phyloP scores from a whole-genome alignment of 352 stramenopile genomes.

The Phytophthora pinifolia region DNA sequence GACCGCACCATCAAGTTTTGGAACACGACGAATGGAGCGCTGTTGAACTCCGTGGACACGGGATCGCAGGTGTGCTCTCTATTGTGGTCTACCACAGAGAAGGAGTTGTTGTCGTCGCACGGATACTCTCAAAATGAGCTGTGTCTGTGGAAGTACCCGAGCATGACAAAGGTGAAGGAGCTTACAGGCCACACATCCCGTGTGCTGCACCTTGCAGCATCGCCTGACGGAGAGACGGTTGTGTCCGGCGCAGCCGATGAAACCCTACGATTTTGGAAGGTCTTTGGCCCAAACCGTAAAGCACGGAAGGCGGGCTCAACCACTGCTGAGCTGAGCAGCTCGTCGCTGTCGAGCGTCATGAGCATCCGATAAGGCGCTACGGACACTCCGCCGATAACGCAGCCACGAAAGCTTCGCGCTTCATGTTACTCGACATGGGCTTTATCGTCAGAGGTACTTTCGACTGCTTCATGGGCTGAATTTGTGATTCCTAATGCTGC shows the following conservation, averaged over 20 bases:
- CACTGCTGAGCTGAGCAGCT: conserved; percentile 56
- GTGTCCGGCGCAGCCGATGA: conserved; percentile 98
- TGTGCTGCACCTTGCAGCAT: conserved; percentile 96
- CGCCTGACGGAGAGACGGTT: conserved; percentile 96
- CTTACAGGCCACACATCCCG: conserved; percentile 96
- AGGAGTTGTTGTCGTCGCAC: conserved; percentile 97
- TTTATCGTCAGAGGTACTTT: conserved; percentile 9
- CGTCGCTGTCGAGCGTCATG: conserved; percentile 77
- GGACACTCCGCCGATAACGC: conserved; percentile 6
- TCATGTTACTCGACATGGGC: conserved; percentile 11
- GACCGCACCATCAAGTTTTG: conserved; percentile 99
- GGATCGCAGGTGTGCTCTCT: conserved; percentile 98
- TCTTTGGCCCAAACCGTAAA: conserved; percentile 93
- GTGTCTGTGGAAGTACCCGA: conserved; percentile 99
- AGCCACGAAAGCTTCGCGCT: conserved; percentile 11
- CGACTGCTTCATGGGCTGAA: not conserved
- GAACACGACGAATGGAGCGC: conserved; percentile 95
- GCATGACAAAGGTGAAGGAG: conserved; percentile 97
- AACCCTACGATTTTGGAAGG: conserved; percentile 99
- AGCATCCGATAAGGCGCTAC: conserved; percentile 66
- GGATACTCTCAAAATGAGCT: conserved; percentile 98
- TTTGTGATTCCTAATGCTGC: conserved; percentile 7
- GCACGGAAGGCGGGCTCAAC: conserved; percentile 57
- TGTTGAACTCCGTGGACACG: conserved; percentile 97
- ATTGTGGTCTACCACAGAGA: conserved; percentile 92